phyloP scores from a whole-genome alignment of 2,329 filamentous ascomycete genomes.

The Fusarium temperatum region DNA sequence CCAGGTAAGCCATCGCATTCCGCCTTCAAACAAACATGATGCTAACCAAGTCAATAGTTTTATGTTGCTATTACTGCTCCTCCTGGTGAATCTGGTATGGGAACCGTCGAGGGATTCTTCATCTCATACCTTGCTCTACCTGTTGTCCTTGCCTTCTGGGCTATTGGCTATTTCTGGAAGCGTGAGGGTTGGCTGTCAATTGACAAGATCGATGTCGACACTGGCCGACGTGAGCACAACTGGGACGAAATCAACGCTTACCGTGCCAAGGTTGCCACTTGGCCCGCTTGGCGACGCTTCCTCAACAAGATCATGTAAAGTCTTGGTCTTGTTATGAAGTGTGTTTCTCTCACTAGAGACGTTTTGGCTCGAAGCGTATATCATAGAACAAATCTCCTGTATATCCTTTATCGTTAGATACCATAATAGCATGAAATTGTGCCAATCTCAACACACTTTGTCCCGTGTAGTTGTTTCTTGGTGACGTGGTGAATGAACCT shows the following conservation, averaged over 20 bases:
- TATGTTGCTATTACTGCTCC: constrained; percentile 58
- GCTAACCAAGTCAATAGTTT: constrained; percentile 49
- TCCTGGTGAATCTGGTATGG: constrained; percentile 45
- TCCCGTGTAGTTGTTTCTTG: not conserved
- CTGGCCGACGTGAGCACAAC: constrained; percentile 71
- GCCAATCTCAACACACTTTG: not conserved
- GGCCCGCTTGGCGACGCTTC: constrained; percentile 60
- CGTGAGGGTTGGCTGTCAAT: constrained; percentile 66
- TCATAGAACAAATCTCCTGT: constrained; percentile 20
- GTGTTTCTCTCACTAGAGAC: not conserved
- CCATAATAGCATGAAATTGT: constrained; percentile 18
- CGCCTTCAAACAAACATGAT: not conserved
- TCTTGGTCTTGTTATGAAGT: not conserved
- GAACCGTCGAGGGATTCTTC: constrained; percentile 63
- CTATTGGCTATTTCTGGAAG: constrained; percentile 72
- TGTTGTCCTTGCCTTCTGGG: constrained; percentile 65
- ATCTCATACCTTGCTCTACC: constrained; percentile 63
- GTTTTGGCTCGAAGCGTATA: not conserved
- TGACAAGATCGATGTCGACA: constrained; percentile 73
- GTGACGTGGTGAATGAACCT: not conserved
- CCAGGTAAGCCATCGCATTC: constrained; percentile 52
- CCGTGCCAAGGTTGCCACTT: constrained; percentile 58
- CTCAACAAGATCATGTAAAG: constrained; percentile 51
- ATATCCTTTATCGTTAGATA: constrained; percentile 38
- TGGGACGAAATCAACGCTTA: constrained; percentile 70